Evolutionary conservation across 768 basidiomycete genomes (phyloP), one percentile per base, ranked within the genome.

Genomic region (Phaffia tasmanica): DNA sequence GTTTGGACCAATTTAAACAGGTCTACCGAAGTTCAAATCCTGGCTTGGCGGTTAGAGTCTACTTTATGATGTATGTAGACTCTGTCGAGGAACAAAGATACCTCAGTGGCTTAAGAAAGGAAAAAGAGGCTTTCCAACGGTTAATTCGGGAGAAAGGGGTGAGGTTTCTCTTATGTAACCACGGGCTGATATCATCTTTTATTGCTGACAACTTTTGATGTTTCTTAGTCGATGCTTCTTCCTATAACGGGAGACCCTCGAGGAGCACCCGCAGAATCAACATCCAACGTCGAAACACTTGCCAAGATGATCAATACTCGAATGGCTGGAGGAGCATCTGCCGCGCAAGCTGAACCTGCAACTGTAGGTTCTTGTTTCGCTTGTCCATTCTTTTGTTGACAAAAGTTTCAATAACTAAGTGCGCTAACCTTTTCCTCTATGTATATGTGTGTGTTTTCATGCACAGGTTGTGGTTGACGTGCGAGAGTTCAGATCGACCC

Each of bases 71-170:
- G n/a, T 98, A 98, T 76, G 81, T 84, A 64, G 84, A 88, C 72
- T 93, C 89, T 57, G 87, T 87, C 70, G 95, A 99, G 75, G 95
- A 99, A 72, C 91, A 94, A 76, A 88, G 88, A 75, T 99, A 95
- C 75, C 81, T 99, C 35, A 86, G 88, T 32, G 87, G 85, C 2
- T 82, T 97, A 35, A 80, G 91, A 57, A 84, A 85, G 68, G 95
- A 99, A 78, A 97, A 95, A 74, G 88, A 94, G 62, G 85, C 91
- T 0, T 98, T 98, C 72, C 88, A 95, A 76, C 81, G 85, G 64
- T 78, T 99, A 27, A 97, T 99, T 75, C 87, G 85, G 72, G 95
- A 98, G 77, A 83, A 89, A 57, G 89, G 85, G 56, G 93, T 94
- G 70, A 72, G n/a, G 88, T 81, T 3, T 14, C 1, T 3, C 14